Evolutionary conservation across 345 rosid genomes (phyloP).

Genomic region (Clausena lansium): DNA sequence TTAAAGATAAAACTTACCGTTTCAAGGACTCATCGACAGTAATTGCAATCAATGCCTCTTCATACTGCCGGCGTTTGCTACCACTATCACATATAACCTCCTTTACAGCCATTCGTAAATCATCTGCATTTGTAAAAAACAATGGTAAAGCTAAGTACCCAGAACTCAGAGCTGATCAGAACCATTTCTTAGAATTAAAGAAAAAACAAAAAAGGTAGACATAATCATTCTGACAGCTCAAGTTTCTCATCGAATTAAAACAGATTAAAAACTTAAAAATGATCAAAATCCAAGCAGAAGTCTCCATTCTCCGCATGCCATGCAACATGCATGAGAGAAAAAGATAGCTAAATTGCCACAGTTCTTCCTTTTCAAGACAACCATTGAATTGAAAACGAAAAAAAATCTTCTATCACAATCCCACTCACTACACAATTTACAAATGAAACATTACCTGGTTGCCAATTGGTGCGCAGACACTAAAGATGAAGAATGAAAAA

Average conservation of each 20-base stretch:
- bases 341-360: neutral
- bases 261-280: neutral
- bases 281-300: neutral
- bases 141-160: neutral
- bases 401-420: neutral
- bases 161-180: neutral
- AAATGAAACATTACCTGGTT: neutral
- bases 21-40: constrained; percentile 81
- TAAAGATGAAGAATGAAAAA: too few relatives aligned
- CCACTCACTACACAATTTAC: neutral
- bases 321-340: neutral
- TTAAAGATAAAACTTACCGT: constrained; percentile 48
- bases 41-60: constrained; percentile 76
- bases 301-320: neutral
- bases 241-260: neutral
- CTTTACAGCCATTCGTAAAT: constrained; percentile 82
- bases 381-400: neutral
- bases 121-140: constrained; percentile 47
- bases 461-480: neutral
- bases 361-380: neutral
- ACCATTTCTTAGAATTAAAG: neutral
- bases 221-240: neutral
- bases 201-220: neutral
- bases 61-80: constrained; percentile 57
- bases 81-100: constrained; percentile 68